Conservation (phyloP, 306 rosid genomes). For the Casuarina cunninghamiana region DNA sequence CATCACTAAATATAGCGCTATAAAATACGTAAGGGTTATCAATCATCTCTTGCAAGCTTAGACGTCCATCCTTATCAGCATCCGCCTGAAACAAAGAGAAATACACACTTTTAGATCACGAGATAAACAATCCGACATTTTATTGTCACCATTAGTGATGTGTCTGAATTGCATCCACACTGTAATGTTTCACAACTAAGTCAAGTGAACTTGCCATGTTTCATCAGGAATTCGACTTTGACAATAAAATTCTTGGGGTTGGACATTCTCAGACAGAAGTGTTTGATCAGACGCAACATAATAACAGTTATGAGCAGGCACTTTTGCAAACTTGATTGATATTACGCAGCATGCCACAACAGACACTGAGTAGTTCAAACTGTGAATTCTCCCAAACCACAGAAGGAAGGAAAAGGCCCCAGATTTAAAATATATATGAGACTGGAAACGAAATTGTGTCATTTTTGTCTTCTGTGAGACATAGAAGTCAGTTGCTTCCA, state of each 20-base stretch:
- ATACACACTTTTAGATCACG: background rate
- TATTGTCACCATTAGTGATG: background rate
- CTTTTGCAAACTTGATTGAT: background rate
- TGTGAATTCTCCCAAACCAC: background rate
- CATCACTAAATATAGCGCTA: slow-evolving; percentile 83
- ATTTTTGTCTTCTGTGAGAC: too few species aligned
- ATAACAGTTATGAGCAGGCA: background rate
- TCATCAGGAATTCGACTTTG: background rate
- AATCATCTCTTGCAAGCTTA: slow-evolving; percentile 84
- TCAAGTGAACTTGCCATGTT: background rate
- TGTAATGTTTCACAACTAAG: background rate
- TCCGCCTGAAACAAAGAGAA: slow-evolving; percentile 70
- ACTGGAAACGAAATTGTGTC: too few species aligned
- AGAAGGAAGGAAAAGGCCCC: too few species aligned
- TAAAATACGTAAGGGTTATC: slow-evolving; percentile 94
- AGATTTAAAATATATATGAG: too few species aligned
- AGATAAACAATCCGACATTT: background rate
- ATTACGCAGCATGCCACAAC: background rate
- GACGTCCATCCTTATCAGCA: slow-evolving; percentile 82
- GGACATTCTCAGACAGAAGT: background rate
- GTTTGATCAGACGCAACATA: background rate
- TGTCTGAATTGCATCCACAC: slow-evolving; percentile 7
- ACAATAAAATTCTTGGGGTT: background rate
- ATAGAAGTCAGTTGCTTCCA: too few species aligned
- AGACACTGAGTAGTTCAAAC: background rate